Evolutionary conservation across 495 filamentous ascomycete species (phyloP).

Genomic region (Lasiosphaeris hirsuta): DNA sequence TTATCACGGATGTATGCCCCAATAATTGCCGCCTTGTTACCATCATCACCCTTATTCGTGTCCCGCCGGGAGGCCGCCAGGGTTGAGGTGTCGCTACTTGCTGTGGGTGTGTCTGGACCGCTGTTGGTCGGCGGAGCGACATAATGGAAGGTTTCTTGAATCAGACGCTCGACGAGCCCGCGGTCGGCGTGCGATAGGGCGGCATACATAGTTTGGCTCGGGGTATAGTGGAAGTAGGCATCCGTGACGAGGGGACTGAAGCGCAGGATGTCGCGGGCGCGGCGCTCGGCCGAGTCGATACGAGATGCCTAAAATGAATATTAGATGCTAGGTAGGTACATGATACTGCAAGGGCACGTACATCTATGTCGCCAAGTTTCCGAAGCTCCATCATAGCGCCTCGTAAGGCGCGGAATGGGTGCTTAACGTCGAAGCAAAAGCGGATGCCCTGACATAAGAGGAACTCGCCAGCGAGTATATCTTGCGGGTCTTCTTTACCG

Average conservation of each 20-base stretch:
- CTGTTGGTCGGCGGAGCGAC: conserved; percentile 16
- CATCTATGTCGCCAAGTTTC: conserved; percentile 45
- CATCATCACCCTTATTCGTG: conserved; percentile 16
- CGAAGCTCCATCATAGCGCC: conserved; percentile 80
- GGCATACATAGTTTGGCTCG: conserved; percentile 86
- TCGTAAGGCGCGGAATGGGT: conserved; percentile 84
- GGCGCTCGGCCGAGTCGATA: conserved; percentile 64
- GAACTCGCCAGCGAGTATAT: conserved; percentile 85
- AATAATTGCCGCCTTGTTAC: conserved; percentile 31
- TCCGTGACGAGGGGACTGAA: conserved; percentile 81
- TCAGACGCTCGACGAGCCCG: conserved; percentile 66
- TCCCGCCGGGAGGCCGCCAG: background rate
- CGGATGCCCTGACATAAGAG: conserved; percentile 87
- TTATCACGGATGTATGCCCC: conserved; percentile 37
- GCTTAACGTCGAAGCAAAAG: conserved; percentile 88
- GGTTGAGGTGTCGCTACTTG: conserved; percentile 11
- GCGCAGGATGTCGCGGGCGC: conserved; percentile 69
- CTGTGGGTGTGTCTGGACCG: conserved; percentile 20
- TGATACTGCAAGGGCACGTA: conserved; percentile 16
- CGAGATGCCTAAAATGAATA: conserved; percentile 40
- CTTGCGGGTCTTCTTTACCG: conserved; percentile 54
- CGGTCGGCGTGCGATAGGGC: conserved; percentile 72
- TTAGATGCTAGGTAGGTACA: conserved; percentile 10
- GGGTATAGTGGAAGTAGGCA: conserved; percentile 93
- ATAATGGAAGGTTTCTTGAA: conserved; percentile 63